A percentile compares a stretch with the other conserved stretches of the same genome.
Evolutionary conservation across 768 basidiomycete genomes (phyloP).

Genomic region (Hypholoma sublateritium): DNA sequence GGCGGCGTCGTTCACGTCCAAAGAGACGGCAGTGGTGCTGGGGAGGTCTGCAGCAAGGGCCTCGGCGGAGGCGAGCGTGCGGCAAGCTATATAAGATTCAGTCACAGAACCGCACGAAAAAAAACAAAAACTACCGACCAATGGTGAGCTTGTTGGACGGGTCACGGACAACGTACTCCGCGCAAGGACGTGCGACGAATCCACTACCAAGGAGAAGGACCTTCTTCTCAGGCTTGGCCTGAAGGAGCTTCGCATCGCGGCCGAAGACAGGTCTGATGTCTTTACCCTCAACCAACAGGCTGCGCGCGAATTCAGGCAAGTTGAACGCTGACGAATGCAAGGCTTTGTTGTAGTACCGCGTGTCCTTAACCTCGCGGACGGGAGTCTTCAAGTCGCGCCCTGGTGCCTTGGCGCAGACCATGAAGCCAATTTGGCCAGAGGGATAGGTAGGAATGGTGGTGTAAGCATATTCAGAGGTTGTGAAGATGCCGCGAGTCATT

Average conservation of each 20-base stretch:
- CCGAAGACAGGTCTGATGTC: conserved; percentile 78
- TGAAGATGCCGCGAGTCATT: conserved; percentile 74
- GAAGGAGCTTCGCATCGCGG: conserved; percentile 43
- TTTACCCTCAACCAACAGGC: conserved; percentile 69
- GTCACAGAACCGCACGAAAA: background rate
- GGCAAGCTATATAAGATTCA: conserved; percentile 60
- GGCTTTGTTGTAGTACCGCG: conserved; percentile 82
- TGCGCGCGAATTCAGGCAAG: conserved; percentile 89
- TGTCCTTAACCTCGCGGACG: conserved; percentile 65
- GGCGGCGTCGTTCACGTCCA: conserved; percentile 73
- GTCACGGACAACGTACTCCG: conserved; percentile 86
- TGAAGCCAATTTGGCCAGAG: conserved; percentile 96
- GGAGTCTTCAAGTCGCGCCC: conserved; percentile 72
- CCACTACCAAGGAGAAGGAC: conserved; percentile 92
- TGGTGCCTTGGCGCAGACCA: conserved; percentile 80
- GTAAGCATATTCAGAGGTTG: conserved; percentile 84
- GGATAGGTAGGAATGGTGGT: conserved; percentile 99
- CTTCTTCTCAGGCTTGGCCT: conserved; percentile 53
- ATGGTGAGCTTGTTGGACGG: conserved; percentile 84
- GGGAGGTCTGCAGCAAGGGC: conserved; percentile 68
- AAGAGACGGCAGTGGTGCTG: conserved; percentile 71
- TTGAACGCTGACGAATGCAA: conserved; percentile 84
- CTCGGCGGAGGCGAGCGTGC: conserved; percentile 78
- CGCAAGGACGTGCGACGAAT: conserved; percentile 94
- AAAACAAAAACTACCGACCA: conserved; percentile 47